Base-by-base conservation (phyloP, 805 yeast genomes). In the Teunomyces aglyptinius region DNA sequence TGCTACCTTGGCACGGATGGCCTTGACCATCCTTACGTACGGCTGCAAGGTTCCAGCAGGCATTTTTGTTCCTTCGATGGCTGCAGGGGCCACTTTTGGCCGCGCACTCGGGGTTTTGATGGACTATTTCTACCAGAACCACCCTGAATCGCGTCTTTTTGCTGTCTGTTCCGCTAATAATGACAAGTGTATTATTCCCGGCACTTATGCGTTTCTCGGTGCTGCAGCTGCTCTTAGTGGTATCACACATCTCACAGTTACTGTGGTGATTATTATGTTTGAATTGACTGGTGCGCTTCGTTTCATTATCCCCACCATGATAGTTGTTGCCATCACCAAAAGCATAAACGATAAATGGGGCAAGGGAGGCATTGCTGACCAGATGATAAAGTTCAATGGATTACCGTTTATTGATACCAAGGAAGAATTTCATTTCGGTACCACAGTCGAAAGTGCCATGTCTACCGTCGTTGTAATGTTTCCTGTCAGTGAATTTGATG, bases 41-140 rank as follows among this genome's bases (percentile, higher is more conserved):
- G 97, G 97, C 2, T 83, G 90, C 51, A 89, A 86, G 65, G 91
- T 92, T 0, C 99, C 99, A 0, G 96, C 97, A n/a, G 99, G 99
- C 12, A 89, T 92, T 5, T 86, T 94, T 67, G 96, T 94, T 45
- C 99, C 99, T 2, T 87, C 96, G 1, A 89, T 94, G 96, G 91
- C 96, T 0, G 86, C 90, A 1, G 99, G 99, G 18, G 97, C 98
- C 0, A 81, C 96, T 0, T 86, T 89, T 65, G 99, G 99, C 6
- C 76, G 97, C 44, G 85, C 91, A 0, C 57, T 94, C 10, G 97
- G 99, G 4, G 68, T 89, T 6, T 49, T 86, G 5, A 82, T 89
- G 48, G 86, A 87, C 52, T 51, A 67, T 5, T 44, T 70, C 18
- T 57, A 65, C 43, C 48, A 49, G 24, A 44, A 59, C 35, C 61